These are phyloP conservation scores for Leccinum cinnamomeum DNA, from an alignment of 1,284 basidiomycete species.

Conservation along the genomic window DNA sequence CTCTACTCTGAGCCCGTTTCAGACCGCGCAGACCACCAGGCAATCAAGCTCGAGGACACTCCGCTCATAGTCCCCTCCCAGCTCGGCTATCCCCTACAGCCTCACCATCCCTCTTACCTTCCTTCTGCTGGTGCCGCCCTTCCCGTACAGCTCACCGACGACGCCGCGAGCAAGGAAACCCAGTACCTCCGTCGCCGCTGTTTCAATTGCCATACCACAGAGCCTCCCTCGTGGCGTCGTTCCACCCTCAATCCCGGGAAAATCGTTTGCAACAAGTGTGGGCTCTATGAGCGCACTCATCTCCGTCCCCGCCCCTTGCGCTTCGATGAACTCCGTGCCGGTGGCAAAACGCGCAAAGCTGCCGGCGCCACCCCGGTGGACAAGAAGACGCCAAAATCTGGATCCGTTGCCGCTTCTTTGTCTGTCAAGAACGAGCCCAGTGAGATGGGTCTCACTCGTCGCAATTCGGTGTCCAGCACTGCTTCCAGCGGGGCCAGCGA, in stretches of 20 bases:
- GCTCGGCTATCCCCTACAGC: slow-evolving; percentile 34
- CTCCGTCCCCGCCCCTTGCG: slow-evolving; percentile 75
- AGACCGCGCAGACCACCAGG: slow-evolving; percentile 36
- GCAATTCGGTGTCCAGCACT: slow-evolving; percentile 60
- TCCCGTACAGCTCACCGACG: slow-evolving; percentile 81
- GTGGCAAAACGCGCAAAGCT: slow-evolving; percentile 73
- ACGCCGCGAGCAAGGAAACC: slow-evolving; percentile 83
- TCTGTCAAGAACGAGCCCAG: slow-evolving; percentile 64
- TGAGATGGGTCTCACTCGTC: slow-evolving; percentile 52
- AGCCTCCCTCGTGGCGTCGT: slow-evolving; percentile 81
- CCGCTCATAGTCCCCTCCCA: slow-evolving; percentile 64
- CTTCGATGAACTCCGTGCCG: slow-evolving; percentile 80
- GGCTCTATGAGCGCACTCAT: slow-evolving; percentile 83
- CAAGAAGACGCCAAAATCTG: slow-evolving; percentile 39
- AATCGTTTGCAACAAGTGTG: slow-evolving; percentile 89
- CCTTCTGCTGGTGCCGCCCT: slow-evolving; percentile 43
- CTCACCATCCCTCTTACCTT: slow-evolving; percentile 32
- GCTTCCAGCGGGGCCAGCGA: slow-evolving; percentile 61
- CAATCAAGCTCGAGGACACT: slow-evolving; percentile 65
- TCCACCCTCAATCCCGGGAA: slow-evolving; percentile 84
- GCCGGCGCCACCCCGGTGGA: slow-evolving; percentile 39
- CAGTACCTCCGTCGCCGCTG: slow-evolving; percentile 81
- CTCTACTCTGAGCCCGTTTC: slow-evolving; percentile 33
- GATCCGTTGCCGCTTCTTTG: slow-evolving; percentile 25
- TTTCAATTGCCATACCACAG: slow-evolving; percentile 86